These are phyloP conservation scores for Opeltia flavorubescens DNA, from an alignment of 495 filamentous ascomycete genomes.

Conservation along the genomic window DNA sequence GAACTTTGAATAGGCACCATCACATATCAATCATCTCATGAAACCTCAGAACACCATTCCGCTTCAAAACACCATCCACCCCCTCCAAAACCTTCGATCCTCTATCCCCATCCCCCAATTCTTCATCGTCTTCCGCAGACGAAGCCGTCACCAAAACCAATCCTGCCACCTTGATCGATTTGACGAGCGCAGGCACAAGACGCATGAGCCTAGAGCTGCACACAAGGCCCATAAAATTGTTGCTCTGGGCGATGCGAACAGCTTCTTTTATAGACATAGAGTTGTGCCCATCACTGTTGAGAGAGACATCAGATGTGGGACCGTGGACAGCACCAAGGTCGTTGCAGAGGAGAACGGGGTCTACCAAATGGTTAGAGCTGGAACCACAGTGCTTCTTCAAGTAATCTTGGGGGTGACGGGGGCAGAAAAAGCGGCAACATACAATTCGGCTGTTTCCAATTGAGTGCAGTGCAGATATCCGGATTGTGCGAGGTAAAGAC, in stretches of 20 bases:
- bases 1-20: too few species aligned
- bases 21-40: slow-evolving; percentile 91
- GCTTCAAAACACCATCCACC: slow-evolving; percentile 74
- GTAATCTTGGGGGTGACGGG: not conserved
- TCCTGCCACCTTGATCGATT: slow-evolving; percentile 86
- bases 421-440: slow-evolving; percentile 16
- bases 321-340: slow-evolving; percentile 54
- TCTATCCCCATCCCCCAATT: slow-evolving; percentile 24
- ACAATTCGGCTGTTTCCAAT: slow-evolving; percentile 99
- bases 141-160: slow-evolving; percentile 87
- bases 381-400: not conserved
- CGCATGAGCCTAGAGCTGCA: slow-evolving; percentile 77
- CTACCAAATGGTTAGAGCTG: slow-evolving; percentile 22
- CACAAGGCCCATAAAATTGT: slow-evolving; percentile 96
- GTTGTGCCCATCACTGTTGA: slow-evolving; percentile 51
- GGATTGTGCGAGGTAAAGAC: slow-evolving; percentile 88
- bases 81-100: slow-evolving; percentile 41
- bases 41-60: slow-evolving; percentile 78
- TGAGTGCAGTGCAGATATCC: slow-evolving; percentile 78
- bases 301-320: slow-evolving; percentile 24
- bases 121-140: slow-evolving; percentile 34
- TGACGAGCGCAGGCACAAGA: slow-evolving; percentile 80
- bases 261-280: slow-evolving; percentile 86
- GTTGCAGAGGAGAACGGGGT: slow-evolving; percentile 89
- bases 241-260: slow-evolving; percentile 81